Evolutionary conservation across 495 filamentous ascomycete genomes (phyloP).

Genomic region (Penicillium fimorum): DNA sequence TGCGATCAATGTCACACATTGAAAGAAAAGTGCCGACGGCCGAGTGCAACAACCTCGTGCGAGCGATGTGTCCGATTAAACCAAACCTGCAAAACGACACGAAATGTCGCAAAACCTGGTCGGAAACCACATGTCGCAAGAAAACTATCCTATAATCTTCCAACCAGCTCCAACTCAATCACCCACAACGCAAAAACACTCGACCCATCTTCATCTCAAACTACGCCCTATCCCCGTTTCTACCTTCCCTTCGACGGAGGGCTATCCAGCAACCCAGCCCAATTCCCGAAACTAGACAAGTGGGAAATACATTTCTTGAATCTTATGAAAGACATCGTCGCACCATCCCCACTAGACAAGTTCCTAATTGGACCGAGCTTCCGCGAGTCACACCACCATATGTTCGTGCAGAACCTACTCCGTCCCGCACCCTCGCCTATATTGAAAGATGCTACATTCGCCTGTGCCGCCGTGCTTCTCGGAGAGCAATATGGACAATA

Average conservation of each 20-base stretch:
- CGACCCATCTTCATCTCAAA: not conserved
- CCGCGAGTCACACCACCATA: conserved; percentile 15
- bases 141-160: conserved; percentile 16
- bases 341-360: conserved; percentile 20
- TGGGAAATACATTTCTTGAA: conserved; percentile 24
- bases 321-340: conserved; percentile 18
- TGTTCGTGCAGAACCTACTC: conserved; percentile 17
- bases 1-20: not conserved
- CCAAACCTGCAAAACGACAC: conserved; percentile 10
- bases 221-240: not conserved
- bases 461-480: conserved; percentile 20
- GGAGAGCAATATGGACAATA: conserved; percentile 15
- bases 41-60: conserved; percentile 4
- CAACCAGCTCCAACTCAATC: not conserved
- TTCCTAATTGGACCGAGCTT: conserved; percentile 20
- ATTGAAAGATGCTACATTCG: conserved; percentile 18
- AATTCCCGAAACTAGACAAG: conserved; percentile 15
- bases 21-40: not conserved
- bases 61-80: conserved; percentile 18
- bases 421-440: conserved; percentile 3
- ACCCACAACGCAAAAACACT: not conserved
- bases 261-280: conserved; percentile 11
- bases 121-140: conserved; percentile 11
- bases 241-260: conserved; percentile 3
- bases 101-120: conserved; percentile 10